Conservation (phyloP, 805 yeast species). For the Danielia oregonensis region DNA sequence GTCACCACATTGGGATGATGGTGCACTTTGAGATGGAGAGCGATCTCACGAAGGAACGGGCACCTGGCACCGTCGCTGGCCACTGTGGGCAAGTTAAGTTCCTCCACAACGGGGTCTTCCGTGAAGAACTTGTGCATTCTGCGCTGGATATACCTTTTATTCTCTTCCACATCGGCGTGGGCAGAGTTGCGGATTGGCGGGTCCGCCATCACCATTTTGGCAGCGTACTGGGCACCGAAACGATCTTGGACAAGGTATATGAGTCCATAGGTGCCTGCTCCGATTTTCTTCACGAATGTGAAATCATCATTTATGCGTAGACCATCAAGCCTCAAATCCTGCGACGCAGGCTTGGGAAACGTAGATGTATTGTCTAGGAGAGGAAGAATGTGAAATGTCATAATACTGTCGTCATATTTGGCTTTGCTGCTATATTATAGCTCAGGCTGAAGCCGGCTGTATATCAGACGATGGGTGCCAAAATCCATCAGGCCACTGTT, state of each 20-base stretch:
- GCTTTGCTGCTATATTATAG: too few relatives aligned
- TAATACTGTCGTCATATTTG: too few relatives aligned
- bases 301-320: slow-evolving; percentile 62
- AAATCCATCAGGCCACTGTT: too few relatives aligned
- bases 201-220: slow-evolving; percentile 63
- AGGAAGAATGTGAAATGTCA: slow-evolving; percentile 67
- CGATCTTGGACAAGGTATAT: slow-evolving; percentile 48
- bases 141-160: slow-evolving; percentile 51
- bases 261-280: slow-evolving; percentile 40
- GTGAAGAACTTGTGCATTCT: slow-evolving; percentile 17
- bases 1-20: slow-evolving; percentile 74
- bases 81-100: slow-evolving; percentile 22
- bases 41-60: slow-evolving; percentile 58
- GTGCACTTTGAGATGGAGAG: slow-evolving; percentile 71
- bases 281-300: slow-evolving; percentile 44
- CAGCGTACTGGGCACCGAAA: slow-evolving; percentile 53
- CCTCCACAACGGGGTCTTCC: slow-evolving; percentile 4
- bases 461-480: slow-evolving; percentile 3
- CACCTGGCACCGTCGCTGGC: slow-evolving; percentile 22
- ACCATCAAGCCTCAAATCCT: slow-evolving; percentile 74
- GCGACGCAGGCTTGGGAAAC: slow-evolving; percentile 20
- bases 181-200: slow-evolving; percentile 50
- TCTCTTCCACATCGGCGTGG: slow-evolving; percentile 62
- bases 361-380: slow-evolving; percentile 50
- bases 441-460: too few relatives aligned